Conservation (phyloP, 1,139 yeast genomes). For the Geotrichum europaeum region DNA sequence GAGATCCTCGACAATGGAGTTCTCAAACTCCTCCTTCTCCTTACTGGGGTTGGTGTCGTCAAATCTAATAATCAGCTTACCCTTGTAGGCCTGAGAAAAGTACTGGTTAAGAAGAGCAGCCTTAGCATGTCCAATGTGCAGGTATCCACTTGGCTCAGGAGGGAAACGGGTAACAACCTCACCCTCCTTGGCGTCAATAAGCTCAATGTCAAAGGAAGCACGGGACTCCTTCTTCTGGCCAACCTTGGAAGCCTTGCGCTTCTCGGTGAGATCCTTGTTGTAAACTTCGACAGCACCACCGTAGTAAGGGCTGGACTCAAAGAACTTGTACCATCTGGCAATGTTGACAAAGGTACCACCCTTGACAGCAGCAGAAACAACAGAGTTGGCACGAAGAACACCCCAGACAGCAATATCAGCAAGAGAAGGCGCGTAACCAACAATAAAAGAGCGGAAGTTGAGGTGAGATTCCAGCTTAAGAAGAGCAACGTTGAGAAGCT, state of each 20-base stretch:
- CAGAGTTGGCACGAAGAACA: constrained; percentile 82
- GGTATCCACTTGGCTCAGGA: constrained; percentile 86
- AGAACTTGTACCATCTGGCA: constrained; percentile 85
- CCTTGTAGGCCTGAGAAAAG: constrained; percentile 89
- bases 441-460: constrained; percentile 74
- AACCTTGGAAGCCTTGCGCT: constrained; percentile 62
- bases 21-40: constrained; percentile 88
- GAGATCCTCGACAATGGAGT: constrained; percentile 86
- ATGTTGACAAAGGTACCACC: constrained; percentile 77
- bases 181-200: constrained; percentile 85
- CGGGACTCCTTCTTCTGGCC: constrained; percentile 46
- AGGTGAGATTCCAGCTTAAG: constrained; percentile 77
- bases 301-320: constrained; percentile 61
- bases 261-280: constrained; percentile 62
- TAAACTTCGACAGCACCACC: constrained; percentile 65
- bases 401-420: constrained; percentile 95
- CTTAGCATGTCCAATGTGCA: constrained; percentile 96
- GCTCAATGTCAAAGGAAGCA: constrained; percentile 88
- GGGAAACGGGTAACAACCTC: constrained; percentile 97
- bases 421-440: constrained; percentile 58
- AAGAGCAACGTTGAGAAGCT: constrained; percentile 68
- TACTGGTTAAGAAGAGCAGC: constrained; percentile 94
- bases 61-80: constrained; percentile 89
- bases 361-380: constrained; percentile 85
- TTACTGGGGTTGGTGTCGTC: constrained; percentile 97